Percentiles rank a stretch among this genome's conserved stretches.
phyloP scores from a whole-genome alignment of 257 asterid species.

The Solanum okadae region DNA sequence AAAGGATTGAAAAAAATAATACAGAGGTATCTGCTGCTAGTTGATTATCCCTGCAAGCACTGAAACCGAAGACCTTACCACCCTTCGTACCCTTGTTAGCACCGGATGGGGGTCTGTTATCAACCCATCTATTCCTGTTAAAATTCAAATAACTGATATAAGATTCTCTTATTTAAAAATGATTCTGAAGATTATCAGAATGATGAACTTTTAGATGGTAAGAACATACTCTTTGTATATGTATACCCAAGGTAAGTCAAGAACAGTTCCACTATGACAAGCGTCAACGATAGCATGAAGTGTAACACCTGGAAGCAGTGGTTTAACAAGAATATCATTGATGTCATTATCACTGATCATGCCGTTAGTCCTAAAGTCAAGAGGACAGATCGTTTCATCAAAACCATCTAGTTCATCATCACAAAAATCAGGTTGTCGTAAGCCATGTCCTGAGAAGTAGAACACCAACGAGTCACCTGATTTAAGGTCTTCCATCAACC shows the following conservation, averaged over 20 bases:
- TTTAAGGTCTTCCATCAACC: conserved; percentile 22
- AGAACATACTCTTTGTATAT: conserved; percentile 31
- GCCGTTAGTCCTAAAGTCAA: conserved; percentile 46
- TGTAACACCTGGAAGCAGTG: conserved; percentile 34
- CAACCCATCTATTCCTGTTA: conserved; percentile 42
- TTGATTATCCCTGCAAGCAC: conserved; percentile 81
- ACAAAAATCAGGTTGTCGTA: conserved; percentile 8
- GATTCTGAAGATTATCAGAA: not conserved
- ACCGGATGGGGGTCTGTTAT: conserved; percentile 35
- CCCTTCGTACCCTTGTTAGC: conserved; percentile 44
- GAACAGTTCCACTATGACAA: conserved; percentile 79
- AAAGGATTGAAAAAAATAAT: not conserved
- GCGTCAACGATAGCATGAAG: conserved; percentile 73
- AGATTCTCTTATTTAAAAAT: not conserved
- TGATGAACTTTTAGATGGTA: not conserved
- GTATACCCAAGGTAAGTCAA: conserved; percentile 54
- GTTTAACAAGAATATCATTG: conserved; percentile 40
- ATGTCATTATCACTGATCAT: conserved; percentile 48
- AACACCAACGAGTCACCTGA: conserved; percentile 38
- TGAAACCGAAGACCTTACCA: conserved; percentile 58
- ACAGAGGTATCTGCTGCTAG: conserved; percentile 71
- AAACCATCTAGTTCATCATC: conserved; percentile 34
- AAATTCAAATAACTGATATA: not conserved
- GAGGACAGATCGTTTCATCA: conserved; percentile 53
- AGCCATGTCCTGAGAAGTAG: conserved; percentile 43